Evolutionary conservation across 1,284 basidiomycete species (phyloP).

Genomic region (Ceratobasidium sp.): DNA sequence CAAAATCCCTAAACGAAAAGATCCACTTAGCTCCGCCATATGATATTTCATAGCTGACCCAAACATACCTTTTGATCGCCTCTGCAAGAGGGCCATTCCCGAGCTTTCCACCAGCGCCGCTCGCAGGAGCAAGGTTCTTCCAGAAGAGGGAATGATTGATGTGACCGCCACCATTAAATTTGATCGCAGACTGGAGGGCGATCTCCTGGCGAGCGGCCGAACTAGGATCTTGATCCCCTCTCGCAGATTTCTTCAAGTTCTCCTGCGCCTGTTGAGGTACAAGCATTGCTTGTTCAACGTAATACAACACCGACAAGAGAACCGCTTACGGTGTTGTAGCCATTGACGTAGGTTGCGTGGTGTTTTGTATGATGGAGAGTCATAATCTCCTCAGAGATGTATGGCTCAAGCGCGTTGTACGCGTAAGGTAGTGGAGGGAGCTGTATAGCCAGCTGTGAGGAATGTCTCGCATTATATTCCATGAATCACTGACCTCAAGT

Average conservation of each 20-base stretch:
- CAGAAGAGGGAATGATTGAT: slow-evolving; percentile 96
- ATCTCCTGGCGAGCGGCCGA: slow-evolving; percentile 74
- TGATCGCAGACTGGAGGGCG: slow-evolving; percentile 78
- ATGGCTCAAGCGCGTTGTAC: slow-evolving; percentile 81
- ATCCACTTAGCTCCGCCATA: background rate
- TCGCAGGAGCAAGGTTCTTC: slow-evolving; percentile 85
- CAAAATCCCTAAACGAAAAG: slow-evolving; percentile 67
- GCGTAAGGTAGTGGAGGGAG: slow-evolving; percentile 63
- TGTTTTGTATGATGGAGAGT: slow-evolving; percentile 89
- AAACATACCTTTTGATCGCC: slow-evolving; percentile 66
- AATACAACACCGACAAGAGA: background rate
- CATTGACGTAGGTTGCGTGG: slow-evolving; percentile 85
- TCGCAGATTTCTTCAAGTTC: background rate
- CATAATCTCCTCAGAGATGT: slow-evolving; percentile 87
- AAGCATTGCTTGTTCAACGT: background rate
- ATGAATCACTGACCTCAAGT: too few species aligned
- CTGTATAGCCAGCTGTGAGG: slow-evolving; percentile 9
- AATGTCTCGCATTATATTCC: too few species aligned
- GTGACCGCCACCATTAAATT: slow-evolving; percentile 82
- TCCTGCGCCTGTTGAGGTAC: slow-evolving; percentile 51
- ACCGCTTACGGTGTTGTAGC: slow-evolving; percentile 67
- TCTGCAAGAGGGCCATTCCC: slow-evolving; percentile 69
- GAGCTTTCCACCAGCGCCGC: slow-evolving; percentile 50
- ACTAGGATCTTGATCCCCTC: slow-evolving; percentile 61
- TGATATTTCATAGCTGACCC: slow-evolving; percentile 49